Base-by-base conservation (phyloP, 176 grass and related monocot genomes). In the Oryza glaberrima region DNA sequence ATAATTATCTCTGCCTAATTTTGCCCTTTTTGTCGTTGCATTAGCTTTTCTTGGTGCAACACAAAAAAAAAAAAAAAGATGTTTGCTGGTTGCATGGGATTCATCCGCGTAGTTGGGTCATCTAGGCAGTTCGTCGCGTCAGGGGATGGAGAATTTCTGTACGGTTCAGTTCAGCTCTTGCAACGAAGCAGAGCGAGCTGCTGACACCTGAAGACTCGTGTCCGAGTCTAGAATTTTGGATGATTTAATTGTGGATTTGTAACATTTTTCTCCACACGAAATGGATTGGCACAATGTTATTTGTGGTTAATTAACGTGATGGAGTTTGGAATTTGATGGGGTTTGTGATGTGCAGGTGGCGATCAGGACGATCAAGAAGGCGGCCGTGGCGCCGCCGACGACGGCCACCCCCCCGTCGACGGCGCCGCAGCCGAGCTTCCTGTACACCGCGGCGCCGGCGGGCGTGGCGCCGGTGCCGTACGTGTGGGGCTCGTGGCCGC, bases 401-500 rank as follows among this genome's bases (percentile, higher is more conserved):
- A 65, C 65, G 20, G 36, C 84, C 35, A 67, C 86, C 36, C 61
- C 84, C 12, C 70, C 78, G 11, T 7, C 88, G 10, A 75, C 88
- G 14, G 81, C 84, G 6, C 77, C 68, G 40, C 69, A 46, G 82
- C 79, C 72, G 52, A 68, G 75, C 23, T 79, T 82, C 66, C 77
- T 83, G 6, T 84, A 63, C 81, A 91, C 47, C 6, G 46, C 45
- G 72, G 70, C 81, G 23, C 20, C 64, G 49, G 40, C 69, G 11
- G 46, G 44, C 1, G 56, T 67, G 43, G 43, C 43, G 83, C 48
- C 70, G 13, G 66, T 88, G 70, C 88, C 88, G 1, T 87, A 90
- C 70, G 80, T 95, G 4, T 95, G 89, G 91, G 81, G 82, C 22
- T 88, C 91, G 36, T 90, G 89, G 96, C 66, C 77, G 3, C 78